These are phyloP conservation scores for Coemansia sp. DNA, from an alignment of 192 early-diverging fungal genomes.

Conservation along the genomic window DNA sequence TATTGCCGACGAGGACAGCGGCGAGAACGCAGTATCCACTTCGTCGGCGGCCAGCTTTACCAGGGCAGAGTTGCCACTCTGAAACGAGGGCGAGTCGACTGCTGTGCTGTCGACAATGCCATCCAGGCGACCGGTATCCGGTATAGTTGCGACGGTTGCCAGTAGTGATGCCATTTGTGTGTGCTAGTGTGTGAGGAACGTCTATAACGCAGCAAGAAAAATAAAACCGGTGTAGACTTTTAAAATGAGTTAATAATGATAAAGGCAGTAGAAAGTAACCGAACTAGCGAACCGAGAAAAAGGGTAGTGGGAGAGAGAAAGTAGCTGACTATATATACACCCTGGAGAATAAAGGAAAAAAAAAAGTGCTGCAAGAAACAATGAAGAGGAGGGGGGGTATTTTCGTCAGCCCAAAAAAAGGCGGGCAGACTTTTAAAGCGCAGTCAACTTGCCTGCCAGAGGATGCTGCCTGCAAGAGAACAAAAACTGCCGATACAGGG, in stretches of 20 bases:
- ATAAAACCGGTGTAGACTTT: background rate
- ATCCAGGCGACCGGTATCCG: background rate
- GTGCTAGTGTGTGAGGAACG: background rate
- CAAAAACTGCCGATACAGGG: background rate
- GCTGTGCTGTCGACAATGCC: background rate
- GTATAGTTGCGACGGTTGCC: background rate
- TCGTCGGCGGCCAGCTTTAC: constrained; percentile 25
- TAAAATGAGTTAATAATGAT: constrained; percentile 5
- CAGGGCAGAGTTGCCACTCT: background rate
- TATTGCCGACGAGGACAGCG: constrained; percentile 53
- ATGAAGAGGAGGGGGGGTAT: background rate
- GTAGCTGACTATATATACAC: background rate
- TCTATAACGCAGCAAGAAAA: background rate
- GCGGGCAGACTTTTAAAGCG: background rate
- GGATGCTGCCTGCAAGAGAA: background rate
- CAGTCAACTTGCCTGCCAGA: background rate
- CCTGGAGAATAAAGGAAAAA: background rate
- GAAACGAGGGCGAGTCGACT: background rate
- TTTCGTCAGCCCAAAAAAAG: background rate
- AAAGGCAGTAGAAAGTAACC: background rate
- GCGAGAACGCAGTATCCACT: constrained; percentile 39
- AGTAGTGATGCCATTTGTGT: background rate
- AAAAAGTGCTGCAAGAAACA: background rate
- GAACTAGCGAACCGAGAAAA: background rate
- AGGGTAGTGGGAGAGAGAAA: background rate